Evolutionary conservation across 2,329 filamentous ascomycete species (phyloP).

Genomic region (Arthroderma sp.): DNA sequence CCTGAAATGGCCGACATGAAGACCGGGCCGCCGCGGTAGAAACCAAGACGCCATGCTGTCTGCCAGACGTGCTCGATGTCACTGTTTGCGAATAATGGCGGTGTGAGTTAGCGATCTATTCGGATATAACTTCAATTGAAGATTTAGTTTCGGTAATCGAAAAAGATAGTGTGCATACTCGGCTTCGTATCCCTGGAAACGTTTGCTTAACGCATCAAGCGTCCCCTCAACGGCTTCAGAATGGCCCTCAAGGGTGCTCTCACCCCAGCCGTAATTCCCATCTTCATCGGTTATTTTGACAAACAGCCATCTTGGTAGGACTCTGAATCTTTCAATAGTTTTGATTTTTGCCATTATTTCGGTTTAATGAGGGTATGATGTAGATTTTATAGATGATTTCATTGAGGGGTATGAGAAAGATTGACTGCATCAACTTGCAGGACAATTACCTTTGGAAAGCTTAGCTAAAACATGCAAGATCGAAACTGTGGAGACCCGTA

Average conservation of each 20-base stretch:
- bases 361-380: too few relatives aligned
- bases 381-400: too few relatives aligned
- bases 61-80: slow-evolving; percentile 77
- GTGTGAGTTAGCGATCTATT: too few relatives aligned
- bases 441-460: too few relatives aligned
- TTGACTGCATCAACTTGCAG: too few relatives aligned
- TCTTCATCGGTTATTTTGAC: slow-evolving; percentile 60
- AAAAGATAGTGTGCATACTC: slow-evolving; percentile 37
- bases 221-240: slow-evolving; percentile 62
- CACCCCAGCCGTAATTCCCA: slow-evolving; percentile 57
- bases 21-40: slow-evolving; percentile 66
- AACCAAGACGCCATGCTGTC: slow-evolving; percentile 54
- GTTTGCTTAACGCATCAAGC: slow-evolving; percentile 50
- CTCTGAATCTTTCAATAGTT: slow-evolving; percentile 58
- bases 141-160: neutral
- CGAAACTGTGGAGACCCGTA: too few relatives aligned
- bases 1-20: slow-evolving; percentile 69
- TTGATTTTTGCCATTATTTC: slow-evolving; percentile 48
- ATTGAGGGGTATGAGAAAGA: too few relatives aligned
- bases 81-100: slow-evolving; percentile 25
- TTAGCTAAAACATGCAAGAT: too few relatives aligned
- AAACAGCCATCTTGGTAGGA: slow-evolving; percentile 64
- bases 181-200: slow-evolving; percentile 55
- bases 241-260: slow-evolving; percentile 61
- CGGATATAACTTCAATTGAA: neutral